Evolutionary conservation across 306 rosid species (phyloP), one percentile per base, ranked within the genome.

Genomic region (Neltuma alba): DNA sequence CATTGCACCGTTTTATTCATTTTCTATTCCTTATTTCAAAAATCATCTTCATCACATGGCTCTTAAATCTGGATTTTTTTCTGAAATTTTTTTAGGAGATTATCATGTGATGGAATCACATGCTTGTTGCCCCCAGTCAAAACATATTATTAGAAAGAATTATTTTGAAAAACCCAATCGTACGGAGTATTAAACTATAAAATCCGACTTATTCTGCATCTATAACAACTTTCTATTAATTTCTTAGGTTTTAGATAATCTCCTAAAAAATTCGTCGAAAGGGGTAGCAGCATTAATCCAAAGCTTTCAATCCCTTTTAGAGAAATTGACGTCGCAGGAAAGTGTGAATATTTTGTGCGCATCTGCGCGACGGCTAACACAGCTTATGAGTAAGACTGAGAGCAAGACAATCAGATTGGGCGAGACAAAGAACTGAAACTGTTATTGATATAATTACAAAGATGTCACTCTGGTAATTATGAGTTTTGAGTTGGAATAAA

Each of bases 191-290:
- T 57, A 16, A 11, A 12, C 63, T 58, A 12, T 52, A 52, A 52
- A n/a, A 52, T 1, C 20, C 57, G 0, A 20, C 14, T 21, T n/a
- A 2, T 55, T 55, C 27, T 55, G 27, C 62, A 55, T 5, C 30
- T 9, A 23, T 36, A 11, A 62, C 21, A 37, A 36, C 61, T 25
- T 66, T 23, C 21, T 21, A 18, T 67, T 65, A 70, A 61, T 79
- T 74, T 82, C 66, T 57, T 88, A 94, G 97, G 91, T 94, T 77
- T 97, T 97, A 2, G 97, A 94, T 75, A 79, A 92, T 78, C 92
- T 91, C 18, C 83, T 92, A 54, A 92, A 91, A 87, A 90, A 92
- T 80, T 84, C 97, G 25, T 88, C 87, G 9, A 81, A 82, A 83
- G 93, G 91, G 70, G 95, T 87, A 67, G 44, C 81, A 40, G 87